These are phyloP conservation scores for Pittosporum tobira DNA, from an alignment of 129 eudicot species.

Conservation along the genomic window DNA sequence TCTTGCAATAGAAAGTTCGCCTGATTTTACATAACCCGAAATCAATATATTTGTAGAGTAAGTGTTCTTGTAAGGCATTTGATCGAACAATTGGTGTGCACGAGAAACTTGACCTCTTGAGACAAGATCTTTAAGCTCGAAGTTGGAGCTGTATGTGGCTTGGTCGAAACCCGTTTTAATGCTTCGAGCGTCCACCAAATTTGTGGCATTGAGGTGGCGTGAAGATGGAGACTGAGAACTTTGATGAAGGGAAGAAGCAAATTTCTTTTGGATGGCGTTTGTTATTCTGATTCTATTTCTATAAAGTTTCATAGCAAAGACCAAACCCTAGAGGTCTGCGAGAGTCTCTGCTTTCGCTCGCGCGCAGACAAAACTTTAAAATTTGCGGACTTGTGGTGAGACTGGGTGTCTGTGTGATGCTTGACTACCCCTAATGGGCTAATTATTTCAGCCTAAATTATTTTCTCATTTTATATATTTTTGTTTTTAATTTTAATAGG, in stretches of 20 bases:
- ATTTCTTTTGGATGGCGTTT: background rate
- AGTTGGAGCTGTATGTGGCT: conserved; percentile 44
- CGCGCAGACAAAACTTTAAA: too few species aligned
- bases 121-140: conserved; percentile 29
- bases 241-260: background rate
- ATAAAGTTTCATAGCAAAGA: conserved; percentile 3
- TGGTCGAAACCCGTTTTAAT: conserved; percentile 71
- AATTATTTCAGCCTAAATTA: too few species aligned
- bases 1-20: conserved; percentile 40
- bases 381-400: too few species aligned
- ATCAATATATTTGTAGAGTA: conserved; percentile 47
- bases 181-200: conserved; percentile 42
- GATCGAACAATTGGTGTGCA: conserved; percentile 65
- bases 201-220: background rate
- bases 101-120: conserved; percentile 21
- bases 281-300: background rate
- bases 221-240: background rate
- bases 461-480: too few species aligned
- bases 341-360: too few species aligned
- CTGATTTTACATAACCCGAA: conserved; percentile 50
- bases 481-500: too few species aligned
- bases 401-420: too few species aligned
- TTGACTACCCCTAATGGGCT: too few species aligned
- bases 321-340: too few species aligned
- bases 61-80: conserved; percentile 55